Evolutionary conservation across 257 asterid species (phyloP).

Genomic region (Nyctanthes arbortristis): DNA sequence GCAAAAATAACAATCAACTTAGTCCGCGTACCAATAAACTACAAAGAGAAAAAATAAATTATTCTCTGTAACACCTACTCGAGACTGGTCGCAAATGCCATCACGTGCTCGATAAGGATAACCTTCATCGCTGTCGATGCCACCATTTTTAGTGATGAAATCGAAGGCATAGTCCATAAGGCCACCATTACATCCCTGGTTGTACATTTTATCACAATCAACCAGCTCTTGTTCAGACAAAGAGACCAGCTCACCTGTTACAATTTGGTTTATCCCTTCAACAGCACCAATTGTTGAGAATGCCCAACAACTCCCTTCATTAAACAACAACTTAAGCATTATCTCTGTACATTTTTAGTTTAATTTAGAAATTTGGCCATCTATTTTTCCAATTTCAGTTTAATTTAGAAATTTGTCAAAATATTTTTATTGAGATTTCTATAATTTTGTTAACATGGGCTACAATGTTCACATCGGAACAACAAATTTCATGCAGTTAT

Average conservation of each 20-base stretch:
- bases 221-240: constrained; percentile 90
- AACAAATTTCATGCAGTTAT: neutral
- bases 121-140: constrained; percentile 74
- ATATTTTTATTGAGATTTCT: too few species aligned
- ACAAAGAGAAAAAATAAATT: neutral
- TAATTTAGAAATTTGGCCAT: too few species aligned
- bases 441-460: too few species aligned
- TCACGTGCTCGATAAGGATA: constrained; percentile 74
- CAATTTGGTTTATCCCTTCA: constrained; percentile 84
- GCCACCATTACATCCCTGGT: constrained; percentile 92
- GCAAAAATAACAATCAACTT: neutral
- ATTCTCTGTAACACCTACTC: constrained; percentile 38
- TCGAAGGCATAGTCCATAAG: constrained; percentile 81
- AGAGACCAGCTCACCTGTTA: constrained; percentile 52
- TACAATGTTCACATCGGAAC: too few species aligned
- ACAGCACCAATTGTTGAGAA: constrained; percentile 84
- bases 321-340: neutral
- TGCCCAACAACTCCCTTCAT: constrained; percentile 97
- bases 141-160: constrained; percentile 73
- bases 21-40: neutral
- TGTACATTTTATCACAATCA: constrained; percentile 62
- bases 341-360: too few species aligned
- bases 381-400: neutral
- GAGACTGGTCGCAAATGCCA: constrained; percentile 52
- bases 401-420: too few species aligned